These are phyloP conservation scores for Saccharomycopsis sp. DNA, from an alignment of 805 yeast species.

Conservation along the genomic window DNA sequence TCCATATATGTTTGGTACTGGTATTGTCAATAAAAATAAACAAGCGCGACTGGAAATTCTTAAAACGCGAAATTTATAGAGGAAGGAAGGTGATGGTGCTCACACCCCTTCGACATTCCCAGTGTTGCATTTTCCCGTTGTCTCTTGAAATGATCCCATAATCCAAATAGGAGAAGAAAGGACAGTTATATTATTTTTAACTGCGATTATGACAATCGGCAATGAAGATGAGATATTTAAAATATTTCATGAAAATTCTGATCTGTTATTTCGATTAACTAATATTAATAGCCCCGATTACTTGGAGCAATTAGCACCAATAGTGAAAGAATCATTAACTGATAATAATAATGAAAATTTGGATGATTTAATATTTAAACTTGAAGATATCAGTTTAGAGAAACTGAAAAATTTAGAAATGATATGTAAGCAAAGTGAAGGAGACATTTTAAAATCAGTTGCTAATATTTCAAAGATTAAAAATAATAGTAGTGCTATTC, in stretches of 20 bases:
- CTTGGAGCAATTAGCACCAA: conserved; percentile 73
- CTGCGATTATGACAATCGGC: not conserved
- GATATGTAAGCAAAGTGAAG: conserved; percentile 55
- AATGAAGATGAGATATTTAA: conserved; percentile 15
- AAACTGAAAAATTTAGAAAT: conserved; percentile 59
- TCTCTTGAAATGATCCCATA: not conserved
- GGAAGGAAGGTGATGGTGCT: not conserved
- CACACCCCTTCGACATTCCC: too few relatives aligned
- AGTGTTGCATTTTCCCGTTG: not conserved
- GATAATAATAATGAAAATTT: conserved; percentile 35
- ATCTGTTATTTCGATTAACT: conserved; percentile 15
- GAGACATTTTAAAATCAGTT: conserved; percentile 49
- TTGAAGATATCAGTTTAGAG: conserved; percentile 49
- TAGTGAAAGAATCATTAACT: conserved; percentile 56
- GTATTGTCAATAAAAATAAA: too few relatives aligned
- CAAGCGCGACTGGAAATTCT: too few relatives aligned
- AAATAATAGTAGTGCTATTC: conserved; percentile 46
- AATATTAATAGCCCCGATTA: conserved; percentile 38
- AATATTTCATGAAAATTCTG: conserved; percentile 18
- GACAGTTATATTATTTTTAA: not conserved
- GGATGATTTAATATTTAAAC: conserved; percentile 45
- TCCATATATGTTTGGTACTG: too few relatives aligned
- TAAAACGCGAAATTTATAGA: too few relatives aligned
- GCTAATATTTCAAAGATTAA: conserved; percentile 58
- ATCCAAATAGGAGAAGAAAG: not conserved